A percentile compares a stretch with the other conserved stretches of the same genome.
These are phyloP conservation scores for Aspergillus aculeatus DNA, from an alignment of 2,329 filamentous ascomycete genomes.

Conservation along the genomic window DNA sequence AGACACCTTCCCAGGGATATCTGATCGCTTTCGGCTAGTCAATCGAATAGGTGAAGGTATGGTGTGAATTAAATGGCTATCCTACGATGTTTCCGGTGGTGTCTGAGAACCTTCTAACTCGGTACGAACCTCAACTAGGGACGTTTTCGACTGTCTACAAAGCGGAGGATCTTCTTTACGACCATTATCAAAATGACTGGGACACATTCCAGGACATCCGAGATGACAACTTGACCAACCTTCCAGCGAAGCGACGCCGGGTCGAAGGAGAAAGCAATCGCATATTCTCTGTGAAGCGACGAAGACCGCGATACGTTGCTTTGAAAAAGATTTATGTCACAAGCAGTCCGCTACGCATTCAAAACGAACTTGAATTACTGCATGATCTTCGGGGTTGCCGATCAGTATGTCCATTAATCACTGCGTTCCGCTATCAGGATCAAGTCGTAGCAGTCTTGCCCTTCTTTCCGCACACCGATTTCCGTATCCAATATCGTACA, in stretches of 20 bases:
- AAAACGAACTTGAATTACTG: constrained; percentile 93
- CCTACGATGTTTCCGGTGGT: neutral
- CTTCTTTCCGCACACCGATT: constrained; percentile 94
- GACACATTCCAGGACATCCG: constrained; percentile 66
- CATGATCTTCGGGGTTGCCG: constrained; percentile 79
- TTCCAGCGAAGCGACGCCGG: constrained; percentile 59
- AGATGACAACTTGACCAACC: constrained; percentile 65
- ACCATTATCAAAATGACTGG: constrained; percentile 82
- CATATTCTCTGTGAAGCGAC: constrained; percentile 39
- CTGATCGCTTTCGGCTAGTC: constrained; percentile 80
- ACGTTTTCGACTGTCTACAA: constrained; percentile 99
- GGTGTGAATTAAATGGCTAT: constrained; percentile 6
- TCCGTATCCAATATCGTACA: constrained; percentile 83
- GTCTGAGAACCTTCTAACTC: neutral
- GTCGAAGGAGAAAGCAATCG: constrained; percentile 39
- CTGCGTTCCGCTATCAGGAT: constrained; percentile 90
- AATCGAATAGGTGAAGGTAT: constrained; percentile 95
- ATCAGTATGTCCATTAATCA: constrained; percentile 92
- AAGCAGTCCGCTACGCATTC: constrained; percentile 85
- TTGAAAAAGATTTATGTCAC: constrained; percentile 99
- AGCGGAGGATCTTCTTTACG: constrained; percentile 86
- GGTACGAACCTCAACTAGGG: constrained; percentile 52
- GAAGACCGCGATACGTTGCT: constrained; percentile 76
- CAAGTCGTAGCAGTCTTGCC: constrained; percentile 93
- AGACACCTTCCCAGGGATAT: constrained; percentile 78